These are phyloP conservation scores for Globisporangium nagaii DNA, from an alignment of 352 stramenopile genomes.

Conservation along the genomic window DNA sequence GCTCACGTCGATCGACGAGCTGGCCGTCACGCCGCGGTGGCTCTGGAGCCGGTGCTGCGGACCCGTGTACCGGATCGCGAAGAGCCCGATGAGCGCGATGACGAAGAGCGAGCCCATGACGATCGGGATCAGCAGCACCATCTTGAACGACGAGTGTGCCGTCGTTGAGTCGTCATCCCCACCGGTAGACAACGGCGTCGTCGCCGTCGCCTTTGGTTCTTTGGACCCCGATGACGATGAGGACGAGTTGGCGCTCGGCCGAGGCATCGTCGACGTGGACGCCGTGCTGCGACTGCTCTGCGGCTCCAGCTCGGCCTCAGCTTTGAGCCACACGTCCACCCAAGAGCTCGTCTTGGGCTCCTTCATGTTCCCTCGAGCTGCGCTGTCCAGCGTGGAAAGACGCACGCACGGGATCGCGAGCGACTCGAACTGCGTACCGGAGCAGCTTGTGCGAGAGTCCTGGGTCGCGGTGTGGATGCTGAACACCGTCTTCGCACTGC, in stretches of 20 bases:
- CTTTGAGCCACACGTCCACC: slow-evolving; percentile 3
- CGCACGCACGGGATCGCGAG: slow-evolving; percentile 4
- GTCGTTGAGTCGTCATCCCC: too few relatives aligned
- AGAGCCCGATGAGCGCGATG: slow-evolving; percentile 2
- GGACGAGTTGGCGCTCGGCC: too few relatives aligned
- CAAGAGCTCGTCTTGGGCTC: background rate
- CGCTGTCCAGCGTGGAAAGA: background rate
- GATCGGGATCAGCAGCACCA: slow-evolving; percentile 3
- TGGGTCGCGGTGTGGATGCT: background rate
- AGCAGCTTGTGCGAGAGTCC: background rate
- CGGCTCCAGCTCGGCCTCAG: background rate
- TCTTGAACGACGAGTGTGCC: background rate
- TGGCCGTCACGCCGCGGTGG: background rate
- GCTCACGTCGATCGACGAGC: background rate
- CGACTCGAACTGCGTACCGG: background rate
- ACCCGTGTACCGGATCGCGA: background rate
- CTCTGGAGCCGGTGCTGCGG: too few relatives aligned
- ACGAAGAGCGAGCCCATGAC: slow-evolving; percentile 2
- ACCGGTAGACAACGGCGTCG: background rate
- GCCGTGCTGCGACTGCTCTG: background rate
- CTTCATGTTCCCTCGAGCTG: background rate
- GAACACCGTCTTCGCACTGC: background rate
- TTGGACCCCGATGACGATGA: background rate
- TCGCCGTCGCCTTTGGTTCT: background rate
- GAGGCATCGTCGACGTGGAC: background rate